These are phyloP conservation scores for Ramichloridium luteum DNA, from an alignment of 2,329 filamentous ascomycete genomes.

Conservation along the genomic window DNA sequence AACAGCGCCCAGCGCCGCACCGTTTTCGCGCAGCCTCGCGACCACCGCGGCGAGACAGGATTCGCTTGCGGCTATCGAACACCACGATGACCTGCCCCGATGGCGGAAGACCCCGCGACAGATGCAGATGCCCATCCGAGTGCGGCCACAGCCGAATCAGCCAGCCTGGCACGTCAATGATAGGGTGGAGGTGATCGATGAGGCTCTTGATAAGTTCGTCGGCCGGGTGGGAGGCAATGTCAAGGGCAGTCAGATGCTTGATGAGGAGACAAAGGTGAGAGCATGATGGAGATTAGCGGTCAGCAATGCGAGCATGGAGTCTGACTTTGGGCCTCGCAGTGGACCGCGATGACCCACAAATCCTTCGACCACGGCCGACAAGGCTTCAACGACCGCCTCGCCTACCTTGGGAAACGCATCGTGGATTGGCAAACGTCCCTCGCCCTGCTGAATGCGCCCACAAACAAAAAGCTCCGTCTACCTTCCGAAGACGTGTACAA, in stretches of 20 bases:
- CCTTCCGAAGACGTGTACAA: constrained; percentile 36
- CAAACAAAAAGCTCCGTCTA: constrained; percentile 6
- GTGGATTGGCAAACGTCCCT: constrained; percentile 54
- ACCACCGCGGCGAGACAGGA: constrained; percentile 16
- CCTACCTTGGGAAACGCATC: constrained; percentile 63
- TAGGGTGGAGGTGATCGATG: constrained; percentile 60
- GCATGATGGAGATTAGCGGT: background rate
- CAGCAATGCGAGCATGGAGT: background rate
- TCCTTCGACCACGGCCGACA: constrained; percentile 91
- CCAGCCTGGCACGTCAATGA: constrained; percentile 58
- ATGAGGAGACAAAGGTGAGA: constrained; percentile 68
- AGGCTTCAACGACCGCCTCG: constrained; percentile 87
- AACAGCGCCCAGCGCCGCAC: constrained; percentile 16
- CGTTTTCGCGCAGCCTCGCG: constrained; percentile 20
- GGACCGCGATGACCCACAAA: constrained; percentile 94
- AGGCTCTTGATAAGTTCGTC: constrained; percentile 64
- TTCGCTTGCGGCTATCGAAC: constrained; percentile 16
- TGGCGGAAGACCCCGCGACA: constrained; percentile 38
- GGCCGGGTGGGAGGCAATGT: constrained; percentile 36
- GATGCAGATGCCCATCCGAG: constrained; percentile 39
- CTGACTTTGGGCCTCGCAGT: constrained; percentile 34
- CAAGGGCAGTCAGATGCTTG: constrained; percentile 58
- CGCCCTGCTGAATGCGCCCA: constrained; percentile 41
- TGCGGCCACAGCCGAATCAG: constrained; percentile 46
- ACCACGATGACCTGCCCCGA: constrained; percentile 28